Base-by-base conservation (phyloP, 768 basidiomycete species). In the Pulveroboletus sp. region DNA sequence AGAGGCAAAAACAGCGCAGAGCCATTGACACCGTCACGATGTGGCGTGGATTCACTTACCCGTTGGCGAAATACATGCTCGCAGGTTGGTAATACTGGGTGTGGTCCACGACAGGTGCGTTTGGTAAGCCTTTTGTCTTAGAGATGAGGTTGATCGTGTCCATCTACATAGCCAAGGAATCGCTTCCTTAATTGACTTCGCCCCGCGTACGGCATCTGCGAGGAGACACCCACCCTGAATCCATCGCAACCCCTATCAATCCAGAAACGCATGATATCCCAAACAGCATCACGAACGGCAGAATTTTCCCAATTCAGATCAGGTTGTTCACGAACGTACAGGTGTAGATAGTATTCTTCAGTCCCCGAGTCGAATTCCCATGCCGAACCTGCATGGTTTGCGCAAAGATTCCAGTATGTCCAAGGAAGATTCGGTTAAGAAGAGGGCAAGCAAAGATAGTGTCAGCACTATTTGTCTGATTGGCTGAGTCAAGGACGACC, bases 291-390 rank as follows among this genome's bases (percentile, higher is more conserved):
- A 7, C 81, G 71, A 2, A 85, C 78, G 7, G 75, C 74, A 0
- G 76, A 74, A 54, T 86, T 84, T 43, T 86, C 83, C 85, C 85
- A 89, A 61, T 90, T 88, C 14, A 89, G 64, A 60, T 89, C 88
- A 0, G 86, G 87, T 68, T 87, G 86, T 58, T 86, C 77, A 9
- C 72, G 60, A 45, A 78, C 68, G 65, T 80, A 89, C 2, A 87
- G 57, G 64, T 88, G 86, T 47, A 88, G 77, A 62, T 87, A 86
- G 55, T 85, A 89, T 65, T 89, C 84, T 17, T 79, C 68, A 4
- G 83, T 83, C 11, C 56, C 57, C 51, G 78, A 76, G 67, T 87
- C 83, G 55, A 77, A 85, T 19, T 82, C 77, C 88, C 88, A 89
- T 11, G 79, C 82, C 1, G 85, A 80, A 12, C 81, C 81, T 82